These are phyloP conservation scores for Tillandsia leiboldiana DNA, from an alignment of 176 grass and related monocot genomes.

Conservation along the genomic window DNA sequence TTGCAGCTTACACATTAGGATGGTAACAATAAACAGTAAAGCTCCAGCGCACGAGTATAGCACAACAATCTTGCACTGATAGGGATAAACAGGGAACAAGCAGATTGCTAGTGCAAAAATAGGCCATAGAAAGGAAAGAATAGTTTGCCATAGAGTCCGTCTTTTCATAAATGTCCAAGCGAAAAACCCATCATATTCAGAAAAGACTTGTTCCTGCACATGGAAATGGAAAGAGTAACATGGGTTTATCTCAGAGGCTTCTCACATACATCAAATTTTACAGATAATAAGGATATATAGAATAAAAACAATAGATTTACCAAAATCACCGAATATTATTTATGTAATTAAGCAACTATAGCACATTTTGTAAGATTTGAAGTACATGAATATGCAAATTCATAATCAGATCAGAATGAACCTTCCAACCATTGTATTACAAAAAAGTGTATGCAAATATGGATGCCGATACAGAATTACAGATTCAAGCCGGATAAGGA, in stretches of 20 bases:
- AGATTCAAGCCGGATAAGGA: too few species aligned
- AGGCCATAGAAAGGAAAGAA: slow-evolving; percentile 98
- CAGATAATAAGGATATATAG: not conserved
- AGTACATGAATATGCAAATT: too few species aligned
- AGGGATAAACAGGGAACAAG: slow-evolving; percentile 97
- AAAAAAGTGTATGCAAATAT: too few species aligned
- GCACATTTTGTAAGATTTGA: too few species aligned
- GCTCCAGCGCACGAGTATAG: slow-evolving; percentile 89
- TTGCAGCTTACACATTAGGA: slow-evolving; percentile 59
- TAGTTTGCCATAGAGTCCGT: slow-evolving; percentile 83
- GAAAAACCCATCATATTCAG: slow-evolving; percentile 91
- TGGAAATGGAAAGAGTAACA: slow-evolving; percentile 10
- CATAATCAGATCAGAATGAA: too few species aligned
- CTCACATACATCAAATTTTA: not conserved
- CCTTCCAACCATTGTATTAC: too few species aligned
- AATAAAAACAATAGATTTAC: not conserved
- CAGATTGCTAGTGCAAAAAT: slow-evolving; percentile 87
- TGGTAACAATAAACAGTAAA: slow-evolving; percentile 72
- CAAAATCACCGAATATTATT: too few species aligned
- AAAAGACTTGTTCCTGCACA: slow-evolving; percentile 77
- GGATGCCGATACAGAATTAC: too few species aligned
- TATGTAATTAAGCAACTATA: too few species aligned
- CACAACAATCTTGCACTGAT: slow-evolving; percentile 99
- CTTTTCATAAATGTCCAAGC: slow-evolving; percentile 99
- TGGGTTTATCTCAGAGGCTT: too few species aligned